Evolutionary conservation across 2,329 filamentous ascomycete species (phyloP), one percentile per base, ranked within the genome.

Genomic region (Talaromyces rugulosus): DNA sequence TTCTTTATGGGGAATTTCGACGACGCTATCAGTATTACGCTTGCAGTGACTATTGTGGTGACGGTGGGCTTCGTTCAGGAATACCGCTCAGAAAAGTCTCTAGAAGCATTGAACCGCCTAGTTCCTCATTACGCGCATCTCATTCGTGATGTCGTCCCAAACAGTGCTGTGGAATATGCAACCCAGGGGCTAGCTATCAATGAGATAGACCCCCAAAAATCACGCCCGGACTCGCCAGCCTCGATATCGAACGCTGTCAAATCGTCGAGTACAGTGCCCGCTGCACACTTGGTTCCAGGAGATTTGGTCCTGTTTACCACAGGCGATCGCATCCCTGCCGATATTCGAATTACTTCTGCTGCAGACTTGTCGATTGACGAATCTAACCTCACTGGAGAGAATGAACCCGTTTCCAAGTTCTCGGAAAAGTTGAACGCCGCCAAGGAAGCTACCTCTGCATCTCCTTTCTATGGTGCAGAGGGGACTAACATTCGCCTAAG

Each of bases 11-110:
- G 93, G 58, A 99, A 99, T 72, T 87, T 89, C 72, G 94, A 98
- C 70, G 96, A 99, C 78, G 94, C 94, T 5, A 80, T 99, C 69
- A 98, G 94, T 76, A 99, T 99, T 71, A 90, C 94, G 0, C 88
- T 96, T 34, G 95, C 95, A 1, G 95, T 99, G 27, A 96, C 93
- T 30, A 99, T 99, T 68, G 95, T 99, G 5, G 93, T 99, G 28
- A 90, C 89, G 0, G 95, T 99, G 50, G 95, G 94, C 1, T 99
- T 99, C 69, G 87, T 98, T 58, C 95, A 99, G 74, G 95, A 99
- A 77, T 99, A 99, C 75, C 85, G 95, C 63, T 98, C 95, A 7
- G 95, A 99, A 74, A 96, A 99, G 77, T 98, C 94, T 2, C 87
- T 99, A 67, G 95, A 99, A 76, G 95, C 95, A 23, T 81, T 99